phyloP scores from a whole-genome alignment of 176 grass and related monocot genomes.

The Alopecurus myosuroides region DNA sequence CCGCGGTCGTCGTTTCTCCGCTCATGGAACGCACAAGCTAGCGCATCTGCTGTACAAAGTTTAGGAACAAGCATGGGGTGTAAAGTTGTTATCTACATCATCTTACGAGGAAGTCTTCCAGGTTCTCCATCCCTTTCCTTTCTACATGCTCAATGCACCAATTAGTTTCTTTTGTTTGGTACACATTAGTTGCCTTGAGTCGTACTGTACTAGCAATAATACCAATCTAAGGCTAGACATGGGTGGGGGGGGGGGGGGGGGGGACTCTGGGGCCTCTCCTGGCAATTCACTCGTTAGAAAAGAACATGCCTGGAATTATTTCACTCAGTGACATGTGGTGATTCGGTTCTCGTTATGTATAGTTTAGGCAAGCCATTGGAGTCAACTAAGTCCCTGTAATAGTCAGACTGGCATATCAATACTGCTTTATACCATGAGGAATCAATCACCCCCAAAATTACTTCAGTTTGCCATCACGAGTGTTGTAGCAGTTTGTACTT shows the following conservation, averaged over 20 bases:
- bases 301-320: not conserved
- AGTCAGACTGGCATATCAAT: not conserved
- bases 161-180: slow-evolving; percentile 5
- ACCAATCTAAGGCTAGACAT: not conserved
- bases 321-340: not conserved
- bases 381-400: not conserved
- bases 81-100: slow-evolving; percentile 64
- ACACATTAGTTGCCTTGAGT: not conserved
- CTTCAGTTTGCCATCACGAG: not conserved
- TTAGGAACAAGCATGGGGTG: slow-evolving; percentile 86
- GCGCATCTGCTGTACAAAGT: no score
- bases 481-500: slow-evolving; percentile 1
- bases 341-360: not conserved
- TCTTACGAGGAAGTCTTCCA: slow-evolving; percentile 58
- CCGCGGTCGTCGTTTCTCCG: no score
- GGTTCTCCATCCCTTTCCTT: slow-evolving; percentile 28
- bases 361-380: not conserved
- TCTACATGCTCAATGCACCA: not conserved
- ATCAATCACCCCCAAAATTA: not conserved
- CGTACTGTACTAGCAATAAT: slow-evolving; percentile 6
- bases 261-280: not conserved
- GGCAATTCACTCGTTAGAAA: not conserved
- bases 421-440: not conserved
- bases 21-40: no score
- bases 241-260: no score